phyloP scores from a whole-genome alignment of 768 basidiomycete genomes.

The Russula abietina region DNA sequence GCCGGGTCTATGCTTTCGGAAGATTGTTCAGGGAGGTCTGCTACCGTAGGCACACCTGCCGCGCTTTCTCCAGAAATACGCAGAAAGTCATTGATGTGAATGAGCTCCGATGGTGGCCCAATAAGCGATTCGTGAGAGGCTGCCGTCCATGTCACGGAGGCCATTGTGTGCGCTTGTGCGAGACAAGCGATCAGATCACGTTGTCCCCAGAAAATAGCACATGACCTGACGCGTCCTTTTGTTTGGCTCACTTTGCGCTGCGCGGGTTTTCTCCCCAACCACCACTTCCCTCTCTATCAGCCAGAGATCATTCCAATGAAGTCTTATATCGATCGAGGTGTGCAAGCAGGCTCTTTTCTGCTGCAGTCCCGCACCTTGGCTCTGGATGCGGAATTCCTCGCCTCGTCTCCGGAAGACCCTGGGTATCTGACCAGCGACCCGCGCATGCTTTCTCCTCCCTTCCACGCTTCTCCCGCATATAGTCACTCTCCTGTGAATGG shows the following conservation, averaged over 20 bases:
- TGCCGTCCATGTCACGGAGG: constrained; percentile 7
- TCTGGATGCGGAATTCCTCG: background rate
- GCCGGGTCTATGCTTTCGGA: constrained; percentile 3
- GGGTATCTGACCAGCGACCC: background rate
- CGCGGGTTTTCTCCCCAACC: background rate
- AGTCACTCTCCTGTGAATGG: constrained; percentile 1
- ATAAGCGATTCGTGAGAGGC: constrained; percentile 25
- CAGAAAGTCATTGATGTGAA: constrained; percentile 31
- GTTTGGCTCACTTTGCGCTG: constrained; percentile 8
- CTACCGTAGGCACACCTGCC: background rate
- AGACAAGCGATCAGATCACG: constrained; percentile 1
- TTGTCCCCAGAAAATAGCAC: background rate
- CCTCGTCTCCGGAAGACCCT: background rate
- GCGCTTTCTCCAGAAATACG: constrained; percentile 12
- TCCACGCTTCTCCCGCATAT: constrained; percentile 22
- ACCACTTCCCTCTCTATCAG: background rate
- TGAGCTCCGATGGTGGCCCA: constrained; percentile 29
- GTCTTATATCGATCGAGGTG: constrained; percentile 22
- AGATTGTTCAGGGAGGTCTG: background rate
- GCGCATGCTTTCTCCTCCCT: constrained; percentile 4
- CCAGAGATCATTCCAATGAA: background rate
- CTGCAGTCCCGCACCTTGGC: background rate
- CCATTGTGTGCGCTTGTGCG: background rate
- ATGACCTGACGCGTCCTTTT: constrained; percentile 17
- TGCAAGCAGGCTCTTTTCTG: constrained; percentile 20